A percentile compares a stretch with the other conserved stretches of the same genome.
These are phyloP conservation scores for Atalantia buxifolia DNA, from an alignment of 345 rosid species.

Conservation along the genomic window DNA sequence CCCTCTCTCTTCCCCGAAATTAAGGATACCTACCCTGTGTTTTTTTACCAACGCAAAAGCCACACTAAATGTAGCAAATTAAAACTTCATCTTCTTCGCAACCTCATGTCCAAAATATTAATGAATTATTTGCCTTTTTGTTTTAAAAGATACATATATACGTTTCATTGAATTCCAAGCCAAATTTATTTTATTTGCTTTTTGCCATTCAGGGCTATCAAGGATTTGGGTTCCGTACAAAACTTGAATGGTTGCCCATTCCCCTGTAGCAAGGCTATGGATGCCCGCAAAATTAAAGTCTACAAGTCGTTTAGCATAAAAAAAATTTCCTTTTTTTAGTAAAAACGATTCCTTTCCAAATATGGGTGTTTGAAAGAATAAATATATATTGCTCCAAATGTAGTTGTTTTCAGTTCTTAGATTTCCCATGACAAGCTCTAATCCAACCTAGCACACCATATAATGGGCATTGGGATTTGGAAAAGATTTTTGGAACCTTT, in stretches of 20 bases:
- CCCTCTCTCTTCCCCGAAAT: neutral
- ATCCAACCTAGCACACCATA: neutral
- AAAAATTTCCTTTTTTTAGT: neutral
- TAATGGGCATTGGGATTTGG: neutral
- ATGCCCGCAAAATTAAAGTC: neutral
- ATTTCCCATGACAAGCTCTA: neutral
- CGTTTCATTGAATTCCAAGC: neutral
- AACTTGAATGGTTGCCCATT: neutral
- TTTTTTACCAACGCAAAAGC: neutral
- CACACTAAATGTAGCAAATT: conserved; percentile 13
- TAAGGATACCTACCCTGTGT: conserved; percentile 3
- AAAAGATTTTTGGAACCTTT: too few relatives aligned
- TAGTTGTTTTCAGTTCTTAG: conserved; percentile 1
- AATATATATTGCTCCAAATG: neutral
- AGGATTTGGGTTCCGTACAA: neutral
- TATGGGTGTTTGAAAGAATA: neutral
- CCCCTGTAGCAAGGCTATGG: neutral
- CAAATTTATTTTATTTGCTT: neutral
- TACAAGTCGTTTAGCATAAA: neutral
- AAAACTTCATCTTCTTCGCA: neutral
- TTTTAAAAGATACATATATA: neutral
- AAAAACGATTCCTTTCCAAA: neutral
- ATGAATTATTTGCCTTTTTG: neutral
- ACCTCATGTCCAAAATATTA: neutral
- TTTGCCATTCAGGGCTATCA: neutral